phyloP scores from a whole-genome alignment of 108 stramenopile genomes.

The Cyclotella atomus region DNA sequence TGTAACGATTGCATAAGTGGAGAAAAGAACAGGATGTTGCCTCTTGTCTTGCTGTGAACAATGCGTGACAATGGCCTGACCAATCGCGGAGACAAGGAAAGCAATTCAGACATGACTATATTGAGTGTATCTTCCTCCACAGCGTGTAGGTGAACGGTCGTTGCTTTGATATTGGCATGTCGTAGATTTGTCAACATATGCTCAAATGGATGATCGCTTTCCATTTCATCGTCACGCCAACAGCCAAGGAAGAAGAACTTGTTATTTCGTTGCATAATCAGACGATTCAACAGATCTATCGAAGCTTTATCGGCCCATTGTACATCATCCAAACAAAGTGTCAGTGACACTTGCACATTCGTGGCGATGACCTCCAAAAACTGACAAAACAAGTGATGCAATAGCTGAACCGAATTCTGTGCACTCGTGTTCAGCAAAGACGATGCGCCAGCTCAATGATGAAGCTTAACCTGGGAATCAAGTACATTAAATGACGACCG shows the following conservation, averaged over 20 bases:
- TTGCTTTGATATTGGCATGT: neutral
- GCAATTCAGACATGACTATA: slow-evolving; percentile 17
- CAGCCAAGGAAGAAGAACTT: slow-evolving; percentile 23
- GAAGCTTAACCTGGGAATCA: slow-evolving; percentile 14
- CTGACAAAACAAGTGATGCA: slow-evolving; percentile 15
- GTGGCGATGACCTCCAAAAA: slow-evolving; percentile 20
- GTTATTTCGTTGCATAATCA: neutral
- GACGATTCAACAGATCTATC: slow-evolving; percentile 6
- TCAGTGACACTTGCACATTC: neutral
- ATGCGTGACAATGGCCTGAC: slow-evolving; percentile 8
- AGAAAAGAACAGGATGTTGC: slow-evolving; percentile 18
- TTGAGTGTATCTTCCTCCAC: slow-evolving; percentile 25
- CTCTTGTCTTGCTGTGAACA: slow-evolving; percentile 27
- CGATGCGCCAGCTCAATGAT: neutral
- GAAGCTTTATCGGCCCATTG: slow-evolving; percentile 28
- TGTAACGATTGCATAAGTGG: slow-evolving; percentile 15
- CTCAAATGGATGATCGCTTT: slow-evolving; percentile 1
- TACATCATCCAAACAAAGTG: slow-evolving; percentile 12
- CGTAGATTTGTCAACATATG: neutral
- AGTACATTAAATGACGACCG: neutral
- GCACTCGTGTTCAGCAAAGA: neutral
- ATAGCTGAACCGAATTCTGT: neutral
- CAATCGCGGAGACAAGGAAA: slow-evolving; percentile 17
- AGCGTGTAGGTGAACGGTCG: neutral
- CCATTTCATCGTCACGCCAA: slow-evolving; percentile 31